Evolutionary conservation across 768 basidiomycete species (phyloP).

Genomic region (Tubosaeta sp.): DNA sequence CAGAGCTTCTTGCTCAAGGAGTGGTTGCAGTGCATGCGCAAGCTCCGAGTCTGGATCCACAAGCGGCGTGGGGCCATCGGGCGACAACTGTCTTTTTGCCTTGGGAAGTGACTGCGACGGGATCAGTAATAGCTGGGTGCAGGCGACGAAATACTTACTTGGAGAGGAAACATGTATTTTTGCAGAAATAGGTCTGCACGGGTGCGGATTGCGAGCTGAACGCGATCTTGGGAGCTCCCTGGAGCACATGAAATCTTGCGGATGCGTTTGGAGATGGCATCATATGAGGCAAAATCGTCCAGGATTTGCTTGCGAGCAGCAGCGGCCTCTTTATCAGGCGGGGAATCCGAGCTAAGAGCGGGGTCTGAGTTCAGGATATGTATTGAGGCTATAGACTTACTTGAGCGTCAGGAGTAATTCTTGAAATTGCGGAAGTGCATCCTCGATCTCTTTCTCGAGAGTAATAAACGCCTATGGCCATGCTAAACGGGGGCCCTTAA

Average conservation of each 20-base stretch:
- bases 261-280: slow-evolving; percentile 83
- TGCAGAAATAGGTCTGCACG: slow-evolving; percentile 79
- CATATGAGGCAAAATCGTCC: slow-evolving; percentile 85
- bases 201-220: slow-evolving; percentile 77
- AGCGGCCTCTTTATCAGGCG: slow-evolving; percentile 64
- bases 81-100: slow-evolving; percentile 32
- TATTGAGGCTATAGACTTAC: slow-evolving; percentile 31
- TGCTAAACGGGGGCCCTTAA: background rate
- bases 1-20: slow-evolving; percentile 91
- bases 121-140: background rate
- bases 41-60: slow-evolving; percentile 66
- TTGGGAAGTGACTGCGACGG: slow-evolving; percentile 43
- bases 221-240: slow-evolving; percentile 73
- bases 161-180: slow-evolving; percentile 75
- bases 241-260: slow-evolving; percentile 61
- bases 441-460: slow-evolving; percentile 89
- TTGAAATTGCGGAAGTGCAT: slow-evolving; percentile 81
- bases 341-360: slow-evolving; percentile 36
- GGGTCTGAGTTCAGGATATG: slow-evolving; percentile 10
- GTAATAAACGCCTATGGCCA: slow-evolving; percentile 54
- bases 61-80: slow-evolving; percentile 19
- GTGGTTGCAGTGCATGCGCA: slow-evolving; percentile 74
- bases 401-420: slow-evolving; percentile 72
- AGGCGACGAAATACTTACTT: slow-evolving; percentile 11
- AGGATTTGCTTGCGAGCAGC: slow-evolving; percentile 76